Evolutionary conservation across 345 rosid genomes (phyloP).

Genomic region (Noccaea caerulescens): DNA sequence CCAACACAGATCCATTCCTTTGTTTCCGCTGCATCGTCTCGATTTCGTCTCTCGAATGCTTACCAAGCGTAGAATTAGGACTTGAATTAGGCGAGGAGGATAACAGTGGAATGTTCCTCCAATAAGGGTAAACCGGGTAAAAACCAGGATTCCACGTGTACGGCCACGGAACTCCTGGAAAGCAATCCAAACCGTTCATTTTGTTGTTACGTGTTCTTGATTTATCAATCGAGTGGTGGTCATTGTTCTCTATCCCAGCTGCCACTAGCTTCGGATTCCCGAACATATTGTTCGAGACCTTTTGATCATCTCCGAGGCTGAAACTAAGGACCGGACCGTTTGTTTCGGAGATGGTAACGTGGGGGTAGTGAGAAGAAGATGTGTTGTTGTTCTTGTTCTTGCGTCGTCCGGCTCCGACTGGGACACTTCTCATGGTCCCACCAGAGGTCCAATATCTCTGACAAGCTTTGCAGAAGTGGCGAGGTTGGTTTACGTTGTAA

Average conservation of each 20-base stretch:
- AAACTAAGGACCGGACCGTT: constrained; percentile 63
- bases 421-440: constrained; percentile 91
- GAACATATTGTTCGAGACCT: constrained; percentile 39
- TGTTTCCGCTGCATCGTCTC: constrained; percentile 31
- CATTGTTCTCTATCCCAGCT: constrained; percentile 49
- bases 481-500: constrained; percentile 88
- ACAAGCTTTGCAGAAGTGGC: constrained; percentile 94
- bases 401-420: constrained; percentile 90
- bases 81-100: constrained; percentile 45
- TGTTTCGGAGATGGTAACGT: constrained; percentile 67
- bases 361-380: constrained; percentile 52
- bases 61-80: constrained; percentile 58
- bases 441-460: constrained; percentile 96
- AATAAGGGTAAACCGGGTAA: constrained; percentile 66
- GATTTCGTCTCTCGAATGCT: constrained; percentile 63
- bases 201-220: constrained; percentile 32
- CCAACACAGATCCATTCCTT: constrained; percentile 58
- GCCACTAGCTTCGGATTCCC: constrained; percentile 37
- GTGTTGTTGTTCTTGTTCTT: constrained; percentile 66
- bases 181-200: constrained; percentile 54
- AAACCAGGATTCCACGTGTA: constrained; percentile 65
- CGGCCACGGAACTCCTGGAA: constrained; percentile 73
- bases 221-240: constrained; percentile 37
- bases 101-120: constrained; percentile 72
- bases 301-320: constrained; percentile 52